Evolutionary conservation across 2,329 filamentous ascomycete species (phyloP), one percentile per base, ranked within the genome.

Genomic region (Podosphaera leucotricha): DNA sequence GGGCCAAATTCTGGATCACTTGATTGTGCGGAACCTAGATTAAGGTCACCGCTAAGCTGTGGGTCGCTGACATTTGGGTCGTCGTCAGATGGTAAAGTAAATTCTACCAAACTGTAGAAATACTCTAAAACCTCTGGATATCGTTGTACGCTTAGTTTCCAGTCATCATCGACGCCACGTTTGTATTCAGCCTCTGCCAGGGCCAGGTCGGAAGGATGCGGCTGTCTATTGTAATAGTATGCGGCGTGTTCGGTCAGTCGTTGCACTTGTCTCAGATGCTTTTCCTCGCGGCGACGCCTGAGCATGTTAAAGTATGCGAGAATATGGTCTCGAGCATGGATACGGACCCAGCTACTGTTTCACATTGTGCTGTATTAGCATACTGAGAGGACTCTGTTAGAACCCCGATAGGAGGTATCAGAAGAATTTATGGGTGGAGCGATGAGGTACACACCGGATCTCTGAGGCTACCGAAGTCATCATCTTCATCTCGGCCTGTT

Each of bases 41-140:
- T 33, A 13, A 33, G 28, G 11, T 33, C 28, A n/a, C 28, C 28
- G 15, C 10, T 11, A 13, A 38, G n/a, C 2, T 72, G 72, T 26
- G 73, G 73, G 46, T 76, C 68, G 52, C 69, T 70, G 30, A 78
- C 71, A 15, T 62, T 61, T 2, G 66, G 60, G 36, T 77, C 73
- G 44, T 73, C 65, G 46, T 83, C 76, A 36, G 62, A 61, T 0
- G 80, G 80, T 3, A 82, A 60, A 19, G 65, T 70, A 46, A 84
- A 58, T 44, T 76, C 71, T 30, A 85, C 76, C 33, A 85, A 64
- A 47, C 72, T 49, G 67, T 78, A 86, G 57, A 80, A 86, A 60
- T 86, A 84, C 59, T 84, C 77, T 44, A 87, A 64, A n/a, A 86
- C 75, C 56, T 85, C 78, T 3, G 80, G 81, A 53, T 86, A 87